Evolutionary conservation across 768 basidiomycete species (phyloP).

Genomic region (Mycena indigotica): DNA sequence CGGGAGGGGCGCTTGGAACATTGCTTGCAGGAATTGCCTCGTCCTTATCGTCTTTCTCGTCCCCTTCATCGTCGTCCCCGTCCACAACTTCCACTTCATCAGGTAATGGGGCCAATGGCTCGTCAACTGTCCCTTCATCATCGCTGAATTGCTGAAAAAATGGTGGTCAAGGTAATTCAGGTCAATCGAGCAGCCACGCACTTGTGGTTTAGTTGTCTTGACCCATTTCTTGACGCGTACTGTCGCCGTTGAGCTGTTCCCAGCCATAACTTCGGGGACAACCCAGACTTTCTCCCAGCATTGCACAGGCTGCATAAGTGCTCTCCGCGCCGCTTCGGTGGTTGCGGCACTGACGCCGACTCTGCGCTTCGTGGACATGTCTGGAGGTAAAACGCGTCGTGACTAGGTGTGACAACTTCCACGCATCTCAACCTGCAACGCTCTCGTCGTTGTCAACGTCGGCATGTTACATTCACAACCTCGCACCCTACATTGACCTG

Average conservation of each 20-base stretch:
- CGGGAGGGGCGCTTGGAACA: not conserved
- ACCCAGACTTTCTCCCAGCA: conserved; percentile 85
- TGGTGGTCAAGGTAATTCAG: not conserved
- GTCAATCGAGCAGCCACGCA: conserved; percentile 38
- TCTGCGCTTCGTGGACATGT: conserved; percentile 73
- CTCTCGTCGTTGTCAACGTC: not conserved
- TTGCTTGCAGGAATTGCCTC: not conserved
- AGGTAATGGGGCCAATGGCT: conserved; percentile 79
- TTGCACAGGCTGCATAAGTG: conserved; percentile 87
- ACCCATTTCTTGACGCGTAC: conserved; percentile 79
- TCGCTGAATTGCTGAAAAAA: conserved; percentile 80
- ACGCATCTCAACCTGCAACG: no score
- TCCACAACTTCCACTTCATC: conserved; percentile 77
- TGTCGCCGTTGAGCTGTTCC: conserved; percentile 44
- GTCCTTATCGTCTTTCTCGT: conserved; percentile 44
- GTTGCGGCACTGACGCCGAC: conserved; percentile 77
- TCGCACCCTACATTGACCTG: no score
- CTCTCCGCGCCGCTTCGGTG: conserved; percentile 78
- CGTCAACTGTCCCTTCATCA: conserved; percentile 78
- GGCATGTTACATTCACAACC: not conserved
- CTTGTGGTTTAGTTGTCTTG: conserved; percentile 78
- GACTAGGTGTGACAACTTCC: not conserved
- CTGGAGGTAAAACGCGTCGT: conserved; percentile 6
- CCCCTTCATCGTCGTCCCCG: conserved; percentile 63
- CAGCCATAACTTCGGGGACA: conserved; percentile 53